A percentile compares a stretch with the other conserved stretches of the same genome.
These are phyloP conservation scores for Tolypocladium guangdongense DNA, from an alignment of 2,329 filamentous ascomycete genomes.

Conservation along the genomic window DNA sequence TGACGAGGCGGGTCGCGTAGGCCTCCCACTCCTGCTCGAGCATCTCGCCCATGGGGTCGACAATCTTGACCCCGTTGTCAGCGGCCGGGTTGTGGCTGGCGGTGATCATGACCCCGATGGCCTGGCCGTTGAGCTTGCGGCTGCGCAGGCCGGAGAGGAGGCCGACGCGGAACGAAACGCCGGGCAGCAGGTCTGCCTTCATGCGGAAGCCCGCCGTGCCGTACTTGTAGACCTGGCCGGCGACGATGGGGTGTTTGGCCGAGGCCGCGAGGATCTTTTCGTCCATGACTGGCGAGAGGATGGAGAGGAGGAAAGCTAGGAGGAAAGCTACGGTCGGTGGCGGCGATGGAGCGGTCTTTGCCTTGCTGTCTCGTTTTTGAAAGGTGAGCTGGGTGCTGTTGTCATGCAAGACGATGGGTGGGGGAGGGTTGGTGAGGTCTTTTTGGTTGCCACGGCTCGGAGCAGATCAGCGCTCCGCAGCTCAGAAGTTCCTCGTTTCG, in stretches of 20 bases:
- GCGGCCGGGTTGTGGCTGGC: slow-evolving; percentile 84
- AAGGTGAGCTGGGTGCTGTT: not conserved
- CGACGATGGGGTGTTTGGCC: slow-evolving; percentile 48
- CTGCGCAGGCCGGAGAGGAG: slow-evolving; percentile 81
- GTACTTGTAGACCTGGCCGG: slow-evolving; percentile 49
- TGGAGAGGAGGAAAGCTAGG: not conserved
- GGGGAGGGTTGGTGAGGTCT: not conserved
- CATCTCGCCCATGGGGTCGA: slow-evolving; percentile 98
- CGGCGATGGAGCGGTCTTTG: not conserved
- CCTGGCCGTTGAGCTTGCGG: slow-evolving; percentile 78
- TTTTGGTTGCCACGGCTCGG: not conserved
- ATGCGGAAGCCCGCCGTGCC: slow-evolving; percentile 59
- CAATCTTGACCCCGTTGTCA: slow-evolving; percentile 90
- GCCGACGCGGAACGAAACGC: slow-evolving; percentile 85
- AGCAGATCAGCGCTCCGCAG: not conserved
- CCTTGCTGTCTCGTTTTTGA: not conserved
- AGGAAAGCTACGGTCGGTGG: not conserved
- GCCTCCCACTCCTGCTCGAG: slow-evolving; percentile 90
- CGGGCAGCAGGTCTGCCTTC: slow-evolving; percentile 72
- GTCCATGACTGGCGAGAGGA: slow-evolving; percentile 31
- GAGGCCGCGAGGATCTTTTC: slow-evolving; percentile 49
- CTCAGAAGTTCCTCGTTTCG: not conserved
- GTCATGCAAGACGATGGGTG: not conserved
- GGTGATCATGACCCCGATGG: slow-evolving; percentile 94
- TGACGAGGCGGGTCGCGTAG: slow-evolving; percentile 81